These are phyloP conservation scores for Clarireedia hainanense DNA, from an alignment of 2,329 filamentous ascomycete genomes.

Conservation along the genomic window DNA sequence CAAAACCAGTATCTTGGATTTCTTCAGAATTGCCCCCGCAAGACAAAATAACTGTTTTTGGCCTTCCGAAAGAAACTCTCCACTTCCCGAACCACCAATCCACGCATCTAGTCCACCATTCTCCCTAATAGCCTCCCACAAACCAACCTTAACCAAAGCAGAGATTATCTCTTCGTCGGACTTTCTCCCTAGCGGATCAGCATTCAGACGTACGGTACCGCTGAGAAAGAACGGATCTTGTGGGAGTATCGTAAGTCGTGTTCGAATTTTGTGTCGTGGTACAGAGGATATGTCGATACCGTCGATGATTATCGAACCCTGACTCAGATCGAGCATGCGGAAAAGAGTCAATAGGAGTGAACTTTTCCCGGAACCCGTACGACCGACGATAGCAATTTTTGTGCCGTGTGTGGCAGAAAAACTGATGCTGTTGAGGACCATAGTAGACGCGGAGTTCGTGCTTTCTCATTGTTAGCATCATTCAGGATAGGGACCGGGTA, in stretches of 20 bases:
- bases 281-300: neutral
- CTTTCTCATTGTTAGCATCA: neutral
- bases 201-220: slow-evolving; percentile 40
- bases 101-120: slow-evolving; percentile 12
- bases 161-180: slow-evolving; percentile 35
- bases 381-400: slow-evolving; percentile 20
- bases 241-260: neutral
- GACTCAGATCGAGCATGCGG: slow-evolving; percentile 36
- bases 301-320: slow-evolving; percentile 24
- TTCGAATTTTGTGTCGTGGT: neutral
- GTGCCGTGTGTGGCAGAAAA: slow-evolving; percentile 27
- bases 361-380: slow-evolving; percentile 31
- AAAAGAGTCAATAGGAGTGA: slow-evolving; percentile 39
- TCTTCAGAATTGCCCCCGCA: slow-evolving; percentile 37
- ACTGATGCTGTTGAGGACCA: slow-evolving; percentile 26
- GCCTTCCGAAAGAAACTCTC: slow-evolving; percentile 55
- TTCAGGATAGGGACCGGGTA: neutral
- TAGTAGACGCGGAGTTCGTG: neutral
- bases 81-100: slow-evolving; percentile 29
- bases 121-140: slow-evolving; percentile 8
- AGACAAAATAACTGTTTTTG: slow-evolving; percentile 43
- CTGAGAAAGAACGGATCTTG: slow-evolving; percentile 30
- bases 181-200: slow-evolving; percentile 33
- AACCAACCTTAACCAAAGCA: slow-evolving; percentile 36
- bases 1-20: slow-evolving; percentile 33